phyloP scores from a whole-genome alignment of 2,329 filamentous ascomycete genomes.

The Paecilomyces variotii region DNA sequence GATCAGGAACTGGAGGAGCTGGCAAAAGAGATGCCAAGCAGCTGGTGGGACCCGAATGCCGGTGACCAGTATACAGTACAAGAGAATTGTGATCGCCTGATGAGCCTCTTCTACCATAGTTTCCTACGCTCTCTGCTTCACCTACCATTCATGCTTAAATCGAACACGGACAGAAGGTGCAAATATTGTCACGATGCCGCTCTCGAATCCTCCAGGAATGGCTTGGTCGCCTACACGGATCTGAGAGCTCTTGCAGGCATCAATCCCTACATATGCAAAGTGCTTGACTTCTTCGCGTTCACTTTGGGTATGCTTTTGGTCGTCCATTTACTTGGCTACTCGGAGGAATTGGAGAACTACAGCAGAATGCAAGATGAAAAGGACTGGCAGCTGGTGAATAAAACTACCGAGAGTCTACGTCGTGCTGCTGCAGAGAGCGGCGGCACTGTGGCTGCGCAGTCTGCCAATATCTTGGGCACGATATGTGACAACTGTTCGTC shows the following conservation, averaged over 20 bases:
- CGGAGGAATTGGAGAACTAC: slow-evolving; percentile 12
- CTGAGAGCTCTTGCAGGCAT: slow-evolving; percentile 19
- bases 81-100: slow-evolving; percentile 23
- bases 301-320: slow-evolving; percentile 38
- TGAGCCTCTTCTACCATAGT: slow-evolving; percentile 34
- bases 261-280: slow-evolving; percentile 35
- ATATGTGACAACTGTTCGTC: slow-evolving; percentile 20
- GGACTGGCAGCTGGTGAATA: slow-evolving; percentile 30
- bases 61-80: slow-evolving; percentile 14
- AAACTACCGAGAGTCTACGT: slow-evolving; percentile 24
- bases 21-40: slow-evolving; percentile 19
- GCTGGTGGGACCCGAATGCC: slow-evolving; percentile 21
- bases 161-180: slow-evolving; percentile 27
- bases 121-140: slow-evolving; percentile 35
- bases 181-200: slow-evolving; percentile 31
- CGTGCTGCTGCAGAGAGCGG: slow-evolving; percentile 24
- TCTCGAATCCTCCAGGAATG: slow-evolving; percentile 35
- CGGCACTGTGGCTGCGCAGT: slow-evolving; percentile 38
- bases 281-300: slow-evolving; percentile 43
- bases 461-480: slow-evolving; percentile 32
- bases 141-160: slow-evolving; percentile 40
- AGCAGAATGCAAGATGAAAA: slow-evolving; percentile 23
- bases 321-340: slow-evolving; percentile 35
- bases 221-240: slow-evolving; percentile 31
- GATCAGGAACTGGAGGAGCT: slow-evolving; percentile 34